Base-by-base conservation (phyloP, 2,329 filamentous ascomycete genomes). In the Zymoseptoria tritici region DNA sequence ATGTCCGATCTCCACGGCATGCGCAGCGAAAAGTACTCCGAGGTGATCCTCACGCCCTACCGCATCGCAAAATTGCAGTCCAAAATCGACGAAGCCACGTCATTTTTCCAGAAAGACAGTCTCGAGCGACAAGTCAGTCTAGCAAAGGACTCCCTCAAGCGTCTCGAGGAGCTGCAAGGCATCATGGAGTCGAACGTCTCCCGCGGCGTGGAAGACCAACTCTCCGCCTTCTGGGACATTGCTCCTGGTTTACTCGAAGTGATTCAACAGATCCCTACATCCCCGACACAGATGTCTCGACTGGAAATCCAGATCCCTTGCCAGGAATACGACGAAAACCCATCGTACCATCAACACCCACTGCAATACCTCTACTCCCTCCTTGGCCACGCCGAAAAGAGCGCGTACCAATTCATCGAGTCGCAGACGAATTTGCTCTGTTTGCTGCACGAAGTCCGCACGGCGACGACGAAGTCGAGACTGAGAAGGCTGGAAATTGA, bases 141-240 rank as follows among this genome's bases (percentile, higher is more conserved):
- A 66, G 85, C 91, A 60, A 82, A 84, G 57, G 89, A 91, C 65
- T 84, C 87, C 0, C 78, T 92, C 31, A 81, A 84, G 64, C 86
- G 94, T 11, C 86, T 87, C 20, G 84, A 90, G 66, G 86, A 88
- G 21, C 92, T 97, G 71, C 82, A 90, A 66, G 81, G 83, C 53
- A 84, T 94, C 6, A 85, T 97, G 29, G 91, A 96, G 72, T 82
- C 86, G 67, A 94, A 94, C 58, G 92, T 96, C 21, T 85, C 86
- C 20, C 86, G 90, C 9, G 94, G 93, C 16, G 91, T 97, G 9
- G 91, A 97, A 72, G 84, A 91, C 58, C 94, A 97, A 75, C 82
- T 97, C 2, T 92, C 88, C 9, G 92, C 93, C 0, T 99, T 97
- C 73, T 99, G 94, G 94, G 94, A 99, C 71, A 96, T 97, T 68